Base-by-base conservation (phyloP, 2,329 filamentous ascomycete genomes). In the Diatrype stigma region DNA sequence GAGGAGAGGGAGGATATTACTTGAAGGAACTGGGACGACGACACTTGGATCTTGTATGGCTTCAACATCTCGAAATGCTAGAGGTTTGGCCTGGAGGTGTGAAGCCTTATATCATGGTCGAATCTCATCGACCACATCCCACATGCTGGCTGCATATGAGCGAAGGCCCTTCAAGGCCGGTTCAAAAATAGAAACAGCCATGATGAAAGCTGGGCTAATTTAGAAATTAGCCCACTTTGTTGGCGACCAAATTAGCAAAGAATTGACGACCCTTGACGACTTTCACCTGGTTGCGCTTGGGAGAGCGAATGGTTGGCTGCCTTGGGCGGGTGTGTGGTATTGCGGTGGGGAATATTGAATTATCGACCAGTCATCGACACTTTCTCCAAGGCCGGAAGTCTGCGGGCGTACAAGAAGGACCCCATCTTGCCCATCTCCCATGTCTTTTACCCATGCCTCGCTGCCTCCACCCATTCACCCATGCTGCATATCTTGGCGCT, bases 61-160 rank as follows among this genome's bases (percentile, higher is more conserved):
- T 66, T 67, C 68, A 72, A 73, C 69, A 66, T 67, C 70, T 71
- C 66, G 68, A 70, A 61, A 63, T 67, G 67, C 61, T 63, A 68
- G 69, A 69, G 63, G 66, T 56, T 63, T 60, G 65, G 63, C 65
- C 68, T 71, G 71, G 70, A 73, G 68, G 71, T 69, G 70, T 70
- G 74, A 75, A 75, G 76, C 70, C 78, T 81, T 82, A 82, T 82
- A 82, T 79, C 72, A 68, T 75, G 72, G 75, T 70, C 73, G 70
- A 65, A 65, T 65, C 63, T 63, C 67, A 61, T 67, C 60, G 72
- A 61, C 73, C 74, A 62, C 22, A 44, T 44, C 40, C 40, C 40
- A 44, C 22, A 44, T 17, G 6, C 22, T 44, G 40, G 6, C 34
- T 37, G 34, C 26, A 30, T 30, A 30, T 30, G 26, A 30, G 26